A percentile compares a stretch with the other conserved stretches of the same genome.
These are phyloP conservation scores for Antrodiella citrinella DNA, from an alignment of 768 basidiomycete genomes.

Conservation along the genomic window DNA sequence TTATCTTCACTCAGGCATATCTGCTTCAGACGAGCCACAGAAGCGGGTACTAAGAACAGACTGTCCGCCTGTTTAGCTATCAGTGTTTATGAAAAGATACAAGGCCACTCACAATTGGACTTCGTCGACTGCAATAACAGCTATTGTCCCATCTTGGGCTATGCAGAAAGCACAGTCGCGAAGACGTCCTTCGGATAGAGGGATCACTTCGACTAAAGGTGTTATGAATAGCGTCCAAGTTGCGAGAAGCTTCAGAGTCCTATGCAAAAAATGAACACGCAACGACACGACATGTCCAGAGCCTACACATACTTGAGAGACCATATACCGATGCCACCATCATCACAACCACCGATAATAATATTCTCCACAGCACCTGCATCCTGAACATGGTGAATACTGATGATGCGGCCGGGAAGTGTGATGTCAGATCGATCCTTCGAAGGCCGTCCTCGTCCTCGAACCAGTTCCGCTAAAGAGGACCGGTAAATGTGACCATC, in stretches of 20 bases:
- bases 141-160: constrained; percentile 74
- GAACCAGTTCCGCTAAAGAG: constrained; percentile 17
- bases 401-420: constrained; percentile 39
- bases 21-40: constrained; percentile 53
- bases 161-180: constrained; percentile 65
- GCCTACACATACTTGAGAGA: constrained; percentile 41
- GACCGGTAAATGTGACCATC: constrained; percentile 21
- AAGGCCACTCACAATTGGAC: constrained; percentile 83
- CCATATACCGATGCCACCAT: constrained; percentile 77
- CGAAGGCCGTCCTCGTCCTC: constrained; percentile 17
- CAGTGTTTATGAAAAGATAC: no score
- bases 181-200: constrained; percentile 49
- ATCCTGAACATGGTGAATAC: constrained; percentile 50
- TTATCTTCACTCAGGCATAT: constrained; percentile 64
- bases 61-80: no score
- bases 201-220: constrained; percentile 51
- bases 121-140: constrained; percentile 63
- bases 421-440: constrained; percentile 36
- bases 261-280: no score
- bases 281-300: no score
- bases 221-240: constrained; percentile 69
- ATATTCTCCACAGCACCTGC: constrained; percentile 50
- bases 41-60: constrained; percentile 74
- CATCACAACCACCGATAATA: constrained; percentile 68
- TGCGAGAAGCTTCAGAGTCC: constrained; percentile 57